Evolutionary conservation across 1,139 yeast genomes (phyloP), one percentile per base, ranked within the genome.

Genomic region (Entelexis sorbosivorans): DNA sequence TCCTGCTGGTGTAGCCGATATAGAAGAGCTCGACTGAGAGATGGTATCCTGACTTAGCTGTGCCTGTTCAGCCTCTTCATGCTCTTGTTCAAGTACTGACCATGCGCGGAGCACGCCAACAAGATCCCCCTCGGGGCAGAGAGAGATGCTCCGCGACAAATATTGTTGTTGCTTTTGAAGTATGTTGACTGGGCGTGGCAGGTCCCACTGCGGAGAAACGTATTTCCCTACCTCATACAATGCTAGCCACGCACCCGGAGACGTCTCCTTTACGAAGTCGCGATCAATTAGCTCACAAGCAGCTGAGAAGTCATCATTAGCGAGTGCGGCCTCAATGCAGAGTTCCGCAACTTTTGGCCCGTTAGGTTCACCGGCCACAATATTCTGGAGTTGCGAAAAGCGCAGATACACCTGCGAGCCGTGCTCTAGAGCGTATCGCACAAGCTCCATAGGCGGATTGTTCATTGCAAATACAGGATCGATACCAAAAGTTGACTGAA

Each of bases 211-310:
- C 0, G 79, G 78, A 2, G 79, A 71, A 13, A 73, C 65, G 58
- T 64, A 78, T 59, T 76, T 76, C 2, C 82, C 82, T 2, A 78
- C 77, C 57, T 78, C 82, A 57, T 74, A 76, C 57, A 76, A 75
- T 3, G 80, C 74, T 28, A 78, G 68, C 83, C 83, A 78, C 46
- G 75, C 66, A n/a, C 68, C 66, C 31, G 67, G 68, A 33, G 70
- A 60, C 44, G 43, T 26, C 2, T 54, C 56, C 22, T 60, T 59
- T 33, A 68, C 63, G 40, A 78, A 67, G 11, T 17, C 36, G 5
- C 56, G 50, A 16, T 51, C 56, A 24, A 53, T 40, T 49, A 73
- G 72, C 24, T 67, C 68, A 56, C 71, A 72, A 1, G 82, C 82
- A 47, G 69, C 72, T 14, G 61, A 63, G 60, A 79, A 78, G 59